These are phyloP conservation scores for Aleurites moluccanus DNA, from an alignment of 441 rosid genomes.

Conservation along the genomic window DNA sequence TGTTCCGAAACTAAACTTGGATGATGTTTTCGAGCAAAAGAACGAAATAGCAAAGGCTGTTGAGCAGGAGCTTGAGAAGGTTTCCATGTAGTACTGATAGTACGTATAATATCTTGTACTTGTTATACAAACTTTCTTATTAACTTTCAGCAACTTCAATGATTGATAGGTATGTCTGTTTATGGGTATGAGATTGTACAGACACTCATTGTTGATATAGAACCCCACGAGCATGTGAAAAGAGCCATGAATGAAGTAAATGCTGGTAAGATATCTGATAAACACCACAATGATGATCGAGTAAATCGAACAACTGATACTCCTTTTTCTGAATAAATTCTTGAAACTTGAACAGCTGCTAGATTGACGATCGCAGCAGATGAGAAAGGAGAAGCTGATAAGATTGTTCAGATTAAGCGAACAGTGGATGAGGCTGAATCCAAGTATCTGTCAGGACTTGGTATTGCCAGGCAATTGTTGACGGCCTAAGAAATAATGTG, in stretches of 20 bases:
- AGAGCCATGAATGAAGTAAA: constrained; percentile 73
- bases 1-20: constrained; percentile 33
- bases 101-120: no score
- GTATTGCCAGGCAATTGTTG: constrained; percentile 57
- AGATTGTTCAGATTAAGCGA: constrained; percentile 51
- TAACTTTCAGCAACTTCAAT: neutral
- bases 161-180: constrained; percentile 41
- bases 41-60: constrained; percentile 37
- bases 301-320: no score
- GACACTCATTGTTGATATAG: constrained; percentile 62
- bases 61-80: constrained; percentile 36
- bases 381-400: constrained; percentile 57
- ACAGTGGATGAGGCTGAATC: constrained; percentile 52
- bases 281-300: neutral
- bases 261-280: constrained; percentile 44
- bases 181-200: constrained; percentile 67
- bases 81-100: neutral
- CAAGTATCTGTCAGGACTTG: constrained; percentile 49
- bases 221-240: constrained; percentile 63
- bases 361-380: constrained; percentile 53
- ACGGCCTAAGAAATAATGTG: constrained; percentile 57
- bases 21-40: constrained; percentile 37
- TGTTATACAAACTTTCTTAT: no score
- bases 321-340: constrained; percentile 5
- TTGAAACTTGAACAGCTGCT: constrained; percentile 31